These are phyloP conservation scores for Calonectria pseudoreteaudii DNA, from an alignment of 2,329 filamentous ascomycete genomes.

Conservation along the genomic window DNA sequence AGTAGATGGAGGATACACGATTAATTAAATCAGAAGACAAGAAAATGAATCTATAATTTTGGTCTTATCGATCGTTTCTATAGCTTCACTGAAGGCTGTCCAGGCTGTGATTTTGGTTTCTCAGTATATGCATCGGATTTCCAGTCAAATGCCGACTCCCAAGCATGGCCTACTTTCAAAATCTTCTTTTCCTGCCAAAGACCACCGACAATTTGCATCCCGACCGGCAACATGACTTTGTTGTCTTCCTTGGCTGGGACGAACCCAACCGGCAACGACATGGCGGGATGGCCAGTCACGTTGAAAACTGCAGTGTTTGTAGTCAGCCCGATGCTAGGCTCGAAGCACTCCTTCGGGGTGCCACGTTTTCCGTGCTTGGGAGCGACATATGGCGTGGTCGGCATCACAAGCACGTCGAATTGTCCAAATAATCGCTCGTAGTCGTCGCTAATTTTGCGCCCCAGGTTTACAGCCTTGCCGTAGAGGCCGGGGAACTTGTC, in stretches of 20 bases:
- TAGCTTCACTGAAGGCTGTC: background rate
- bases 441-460: constrained; percentile 57
- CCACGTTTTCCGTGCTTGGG: constrained; percentile 54
- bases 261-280: constrained; percentile 64
- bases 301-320: constrained; percentile 69
- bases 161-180: constrained; percentile 57
- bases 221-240: constrained; percentile 58
- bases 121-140: background rate
- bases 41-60: background rate
- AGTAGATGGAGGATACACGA: constrained; percentile 65
- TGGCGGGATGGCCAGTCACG: constrained; percentile 66
- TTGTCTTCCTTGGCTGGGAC: constrained; percentile 53
- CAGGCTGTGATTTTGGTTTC: too few species aligned
- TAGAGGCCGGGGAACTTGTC: constrained; percentile 59
- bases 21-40: constrained; percentile 48
- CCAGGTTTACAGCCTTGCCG: constrained; percentile 62
- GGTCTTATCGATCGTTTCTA: background rate
- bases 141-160: constrained; percentile 61
- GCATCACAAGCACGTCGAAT: constrained; percentile 61
- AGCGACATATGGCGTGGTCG: constrained; percentile 61
- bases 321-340: constrained; percentile 64
- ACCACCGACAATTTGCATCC: constrained; percentile 66
- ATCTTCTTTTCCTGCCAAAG: constrained; percentile 63
- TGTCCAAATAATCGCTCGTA: constrained; percentile 55
- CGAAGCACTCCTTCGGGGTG: constrained; percentile 58